These are phyloP conservation scores for Penicillium longicatenatum DNA, from an alignment of 495 filamentous ascomycete genomes.

Conservation along the genomic window DNA sequence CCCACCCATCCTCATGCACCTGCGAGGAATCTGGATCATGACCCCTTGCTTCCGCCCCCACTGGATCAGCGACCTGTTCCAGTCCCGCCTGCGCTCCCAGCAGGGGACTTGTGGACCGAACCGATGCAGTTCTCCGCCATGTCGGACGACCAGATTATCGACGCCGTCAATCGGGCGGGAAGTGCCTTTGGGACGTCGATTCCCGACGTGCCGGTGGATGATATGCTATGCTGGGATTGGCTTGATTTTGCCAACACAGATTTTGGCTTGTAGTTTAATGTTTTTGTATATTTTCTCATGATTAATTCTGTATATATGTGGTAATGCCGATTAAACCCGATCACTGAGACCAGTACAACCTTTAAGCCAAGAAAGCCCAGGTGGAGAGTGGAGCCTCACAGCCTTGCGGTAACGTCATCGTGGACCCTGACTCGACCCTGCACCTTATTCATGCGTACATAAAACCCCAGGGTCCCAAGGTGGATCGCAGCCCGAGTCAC, in stretches of 20 bases:
- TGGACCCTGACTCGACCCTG: background rate
- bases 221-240: conserved; percentile 60
- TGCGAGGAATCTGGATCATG: conserved; percentile 5
- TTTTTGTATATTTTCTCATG: background rate
- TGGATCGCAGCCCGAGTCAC: too few species aligned
- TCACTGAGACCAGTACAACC: background rate
- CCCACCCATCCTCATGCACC: conserved; percentile 15
- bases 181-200: conserved; percentile 56
- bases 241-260: conserved; percentile 58
- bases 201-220: conserved; percentile 56
- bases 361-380: background rate
- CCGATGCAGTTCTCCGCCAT: conserved; percentile 66
- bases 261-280: conserved; percentile 18
- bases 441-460: too few species aligned
- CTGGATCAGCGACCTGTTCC: conserved; percentile 16
- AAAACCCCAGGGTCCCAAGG: too few species aligned
- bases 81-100: conserved; percentile 19
- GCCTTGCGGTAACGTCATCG: background rate
- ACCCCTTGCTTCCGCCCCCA: conserved; percentile 19
- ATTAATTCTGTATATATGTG: background rate
- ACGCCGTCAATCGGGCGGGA: conserved; percentile 60
- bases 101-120: conserved; percentile 47
- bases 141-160: conserved; percentile 65
- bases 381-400: background rate
- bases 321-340: background rate